Base-by-base conservation (phyloP, 2,329 filamentous ascomycete genomes). In the Exophiala mesophila region DNA sequence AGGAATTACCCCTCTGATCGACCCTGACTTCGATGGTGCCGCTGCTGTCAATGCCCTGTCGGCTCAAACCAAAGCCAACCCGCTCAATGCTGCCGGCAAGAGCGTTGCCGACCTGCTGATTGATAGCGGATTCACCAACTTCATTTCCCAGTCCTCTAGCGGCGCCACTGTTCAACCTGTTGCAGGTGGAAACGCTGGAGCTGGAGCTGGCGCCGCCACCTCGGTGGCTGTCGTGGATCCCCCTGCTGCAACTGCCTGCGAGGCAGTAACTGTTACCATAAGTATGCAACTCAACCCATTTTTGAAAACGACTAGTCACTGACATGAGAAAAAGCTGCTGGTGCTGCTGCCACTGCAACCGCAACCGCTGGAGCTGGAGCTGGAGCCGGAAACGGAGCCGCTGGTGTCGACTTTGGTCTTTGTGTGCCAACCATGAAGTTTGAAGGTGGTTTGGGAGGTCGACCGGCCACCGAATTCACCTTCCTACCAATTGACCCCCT, bases 1-100 rank as follows among this genome's bases (percentile, higher is more conserved):
- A 31, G 82, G 82, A 49, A 79, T 86, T 43, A 70, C 83, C 3
- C 81, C 82, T 18, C 69, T 82, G 12, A 74, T 85, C 48, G 82
- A 85, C 59, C 81, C 82, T 2, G 75, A 65, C 47, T 78, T 84
- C 28, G 66, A 56, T 37, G 77, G 73, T 44, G 65, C 76, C 16
- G 78, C 72, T 41, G 55, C 66, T 8, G 76, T 78, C 59, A 84
- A 83, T 49, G 73, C 75, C 47, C 76, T 81, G 59, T 78, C 79
- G 12, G 65, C 63, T 2, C 61, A 62, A 17, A 81, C 76, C 3
- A 59, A 73, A 33, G 59, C 58, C 13, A 69, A 62, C 3, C 78
- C 82, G 3, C 77, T 85, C 34, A 61, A 70, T 32, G 78, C 79
- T 10, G 61, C 60, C 39, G 80, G 82, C n/a, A 60, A 81, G 53